Conservation (phyloP, 805 yeast species). For the Saturnispora halmiae region DNA sequence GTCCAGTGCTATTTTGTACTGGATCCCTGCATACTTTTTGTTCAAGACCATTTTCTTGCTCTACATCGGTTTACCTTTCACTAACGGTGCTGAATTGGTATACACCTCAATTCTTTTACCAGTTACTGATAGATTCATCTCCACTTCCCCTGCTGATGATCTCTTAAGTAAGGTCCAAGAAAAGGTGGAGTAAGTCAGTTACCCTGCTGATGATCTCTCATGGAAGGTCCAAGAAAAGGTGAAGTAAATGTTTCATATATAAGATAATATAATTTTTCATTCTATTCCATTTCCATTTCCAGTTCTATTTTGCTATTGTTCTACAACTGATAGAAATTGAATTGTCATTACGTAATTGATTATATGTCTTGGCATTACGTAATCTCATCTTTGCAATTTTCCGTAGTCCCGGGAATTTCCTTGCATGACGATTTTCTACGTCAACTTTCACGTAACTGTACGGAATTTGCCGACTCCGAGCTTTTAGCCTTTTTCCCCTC, state of each 20-base stretch:
- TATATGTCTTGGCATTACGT: too few relatives aligned
- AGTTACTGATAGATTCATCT: conserved; percentile 37
- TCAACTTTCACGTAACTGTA: too few relatives aligned
- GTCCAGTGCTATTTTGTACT: conserved; percentile 85
- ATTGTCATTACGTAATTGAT: too few relatives aligned
- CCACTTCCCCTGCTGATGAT: conserved; percentile 26
- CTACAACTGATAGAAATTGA: too few relatives aligned
- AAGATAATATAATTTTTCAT: too few relatives aligned
- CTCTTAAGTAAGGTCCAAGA: conserved; percentile 39
- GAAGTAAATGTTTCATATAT: conserved; percentile 18
- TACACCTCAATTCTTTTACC: conserved; percentile 65
- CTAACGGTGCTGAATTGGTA: conserved; percentile 75
- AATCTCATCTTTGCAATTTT: too few relatives aligned
- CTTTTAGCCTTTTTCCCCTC: too few relatives aligned
- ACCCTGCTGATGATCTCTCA: conserved; percentile 25
- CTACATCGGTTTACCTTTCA: conserved; percentile 80
- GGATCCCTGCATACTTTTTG: conserved; percentile 96
- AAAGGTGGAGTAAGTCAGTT: conserved; percentile 31
- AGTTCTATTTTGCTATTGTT: too few relatives aligned
- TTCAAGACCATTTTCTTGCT: conserved; percentile 82
- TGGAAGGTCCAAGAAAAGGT: conserved; percentile 41
- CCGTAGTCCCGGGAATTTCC: too few relatives aligned
- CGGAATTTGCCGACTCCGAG: too few relatives aligned
- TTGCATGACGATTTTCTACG: too few relatives aligned
- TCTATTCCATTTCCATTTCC: too few relatives aligned